Percentiles rank a stretch among this genome's conserved stretches.
phyloP scores from a whole-genome alignment of 106 monocot species.

The Dendrobium catenatum region DNA sequence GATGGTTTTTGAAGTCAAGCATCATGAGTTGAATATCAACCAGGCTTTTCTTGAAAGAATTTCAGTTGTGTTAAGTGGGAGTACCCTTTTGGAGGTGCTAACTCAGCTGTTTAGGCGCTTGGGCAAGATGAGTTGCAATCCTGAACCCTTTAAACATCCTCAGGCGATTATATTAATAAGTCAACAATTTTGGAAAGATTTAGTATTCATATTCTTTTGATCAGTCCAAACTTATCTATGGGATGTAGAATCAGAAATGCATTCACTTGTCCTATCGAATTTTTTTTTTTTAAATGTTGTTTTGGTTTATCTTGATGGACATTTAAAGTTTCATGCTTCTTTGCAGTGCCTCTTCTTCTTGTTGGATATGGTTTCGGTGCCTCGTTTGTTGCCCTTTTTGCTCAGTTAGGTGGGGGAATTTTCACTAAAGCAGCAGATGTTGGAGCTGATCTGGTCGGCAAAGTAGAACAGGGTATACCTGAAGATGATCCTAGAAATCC shows the following conservation, averaged over 20 bases:
- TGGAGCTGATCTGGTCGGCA: slow-evolving; percentile 99
- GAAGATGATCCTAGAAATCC: slow-evolving; percentile 99
- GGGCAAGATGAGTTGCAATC: too few species aligned
- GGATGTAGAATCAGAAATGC: not conserved
- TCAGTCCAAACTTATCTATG: too few species aligned
- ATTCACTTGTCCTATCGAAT: not conserved
- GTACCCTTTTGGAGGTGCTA: too few species aligned
- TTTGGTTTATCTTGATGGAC: not conserved
- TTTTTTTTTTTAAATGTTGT: not conserved
- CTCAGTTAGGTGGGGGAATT: slow-evolving; percentile 96
- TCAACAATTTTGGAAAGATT: too few species aligned
- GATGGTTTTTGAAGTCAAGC: too few species aligned
- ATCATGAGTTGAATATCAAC: too few species aligned
- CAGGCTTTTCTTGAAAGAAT: too few species aligned
- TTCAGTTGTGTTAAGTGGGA: too few species aligned
- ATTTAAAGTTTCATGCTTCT: not conserved
- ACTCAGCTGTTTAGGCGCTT: too few species aligned
- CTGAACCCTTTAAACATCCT: too few species aligned
- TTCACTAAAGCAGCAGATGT: slow-evolving; percentile 99
- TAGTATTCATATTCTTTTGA: too few species aligned
- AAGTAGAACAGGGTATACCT: slow-evolving; percentile 97
- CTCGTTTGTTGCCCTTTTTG: slow-evolving; percentile 98
- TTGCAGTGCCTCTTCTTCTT: slow-evolving; percentile 96
- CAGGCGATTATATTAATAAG: too few species aligned
- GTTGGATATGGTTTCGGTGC: slow-evolving; percentile 99